phyloP scores from a whole-genome alignment of 83 land plant genomes.

The Picea mariana region DNA sequence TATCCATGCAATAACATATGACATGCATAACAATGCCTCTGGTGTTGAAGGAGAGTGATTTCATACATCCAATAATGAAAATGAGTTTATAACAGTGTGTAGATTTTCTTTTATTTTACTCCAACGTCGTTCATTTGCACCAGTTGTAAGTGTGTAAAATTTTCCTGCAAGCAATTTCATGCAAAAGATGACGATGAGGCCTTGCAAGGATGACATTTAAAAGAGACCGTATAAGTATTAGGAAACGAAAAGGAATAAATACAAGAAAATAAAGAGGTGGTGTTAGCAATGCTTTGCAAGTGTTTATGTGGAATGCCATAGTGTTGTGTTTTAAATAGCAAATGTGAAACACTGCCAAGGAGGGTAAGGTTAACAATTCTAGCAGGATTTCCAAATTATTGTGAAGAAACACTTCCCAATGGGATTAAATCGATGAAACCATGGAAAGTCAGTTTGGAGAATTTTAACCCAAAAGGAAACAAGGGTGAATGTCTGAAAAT shows the following conservation, averaged over 20 bases:
- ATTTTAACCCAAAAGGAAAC: neutral
- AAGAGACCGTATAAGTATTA: neutral
- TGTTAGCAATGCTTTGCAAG: neutral
- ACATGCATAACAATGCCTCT: neutral
- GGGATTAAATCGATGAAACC: neutral
- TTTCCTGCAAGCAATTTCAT: constrained; percentile 62
- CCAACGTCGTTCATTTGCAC: constrained; percentile 97
- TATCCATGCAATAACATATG: neutral
- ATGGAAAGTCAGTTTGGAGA: neutral
- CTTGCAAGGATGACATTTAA: neutral
- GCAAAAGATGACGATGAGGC: constrained; percentile 4
- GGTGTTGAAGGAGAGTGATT: neutral
- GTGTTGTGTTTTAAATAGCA: neutral
- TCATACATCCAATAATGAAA: constrained; percentile 11
- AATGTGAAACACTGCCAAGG: neutral
- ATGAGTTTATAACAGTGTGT: constrained; percentile 52
- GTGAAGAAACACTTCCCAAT: neutral
- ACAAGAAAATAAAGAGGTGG: neutral
- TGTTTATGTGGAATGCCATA: neutral
- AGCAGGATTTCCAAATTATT: neutral
- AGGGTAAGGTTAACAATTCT: neutral
- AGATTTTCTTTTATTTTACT: constrained; percentile 87
- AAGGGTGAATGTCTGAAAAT: no score
- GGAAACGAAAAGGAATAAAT: neutral
- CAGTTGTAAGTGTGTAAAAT: constrained; percentile 91